Evolutionary conservation across 148 eudicot species (phyloP).

Genomic region (Tetragonia tetragonoides): DNA sequence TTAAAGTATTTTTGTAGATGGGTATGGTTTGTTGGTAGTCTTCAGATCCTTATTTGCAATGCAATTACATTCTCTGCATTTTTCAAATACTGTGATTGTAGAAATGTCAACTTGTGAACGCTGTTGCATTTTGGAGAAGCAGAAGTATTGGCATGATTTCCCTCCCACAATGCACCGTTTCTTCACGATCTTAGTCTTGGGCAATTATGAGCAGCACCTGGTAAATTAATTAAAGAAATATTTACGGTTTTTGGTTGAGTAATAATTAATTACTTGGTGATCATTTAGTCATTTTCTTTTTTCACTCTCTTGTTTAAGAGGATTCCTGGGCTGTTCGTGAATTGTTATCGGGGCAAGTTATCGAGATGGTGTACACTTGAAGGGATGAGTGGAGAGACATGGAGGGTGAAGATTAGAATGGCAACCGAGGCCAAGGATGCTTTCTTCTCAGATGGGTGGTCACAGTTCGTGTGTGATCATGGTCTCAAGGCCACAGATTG

Average conservation of each 20-base stretch:
- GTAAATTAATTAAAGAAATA: background rate
- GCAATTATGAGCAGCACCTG: slow-evolving; percentile 17
- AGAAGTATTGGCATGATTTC: slow-evolving; percentile 15
- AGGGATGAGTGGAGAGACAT: background rate
- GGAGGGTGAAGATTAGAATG: background rate
- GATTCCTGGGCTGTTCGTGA: background rate
- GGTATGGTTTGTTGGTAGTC: too few relatives aligned
- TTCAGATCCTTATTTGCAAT: too few relatives aligned
- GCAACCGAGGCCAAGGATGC: too few relatives aligned
- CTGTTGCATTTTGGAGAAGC: background rate
- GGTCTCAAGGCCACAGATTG: background rate
- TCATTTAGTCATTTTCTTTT: too few relatives aligned
- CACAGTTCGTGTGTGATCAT: background rate
- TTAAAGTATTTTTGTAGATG: too few relatives aligned
- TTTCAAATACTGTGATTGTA: background rate
- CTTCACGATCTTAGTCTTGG: slow-evolving; percentile 13
- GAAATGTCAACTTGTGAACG: slow-evolving; percentile 15
- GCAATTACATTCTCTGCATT: too few relatives aligned
- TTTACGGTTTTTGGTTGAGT: too few relatives aligned
- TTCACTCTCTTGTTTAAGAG: background rate
- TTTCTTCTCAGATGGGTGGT: background rate
- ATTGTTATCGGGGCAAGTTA: background rate
- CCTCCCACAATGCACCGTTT: slow-evolving; percentile 2
- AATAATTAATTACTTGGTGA: too few relatives aligned
- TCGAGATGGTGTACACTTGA: background rate